Evolutionary conservation across 1,139 yeast species (phyloP), one percentile per base, ranked within the genome.

Genomic region (Taiozyma onychis): DNA sequence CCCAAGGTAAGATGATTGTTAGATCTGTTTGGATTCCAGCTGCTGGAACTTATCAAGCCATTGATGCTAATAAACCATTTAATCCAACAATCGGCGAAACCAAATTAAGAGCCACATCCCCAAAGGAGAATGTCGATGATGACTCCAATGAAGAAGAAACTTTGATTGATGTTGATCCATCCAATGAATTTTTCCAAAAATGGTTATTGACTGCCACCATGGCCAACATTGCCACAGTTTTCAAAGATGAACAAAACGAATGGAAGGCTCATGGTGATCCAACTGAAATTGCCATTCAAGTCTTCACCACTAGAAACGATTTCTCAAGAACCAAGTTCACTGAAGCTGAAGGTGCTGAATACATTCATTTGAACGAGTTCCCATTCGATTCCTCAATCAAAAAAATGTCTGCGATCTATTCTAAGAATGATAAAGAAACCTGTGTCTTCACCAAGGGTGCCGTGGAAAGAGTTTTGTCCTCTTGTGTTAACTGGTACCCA

Each of bases 211-310:
- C 83, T 44, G 88, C 91, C 9, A 76, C 90, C 2, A 67, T 87
- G 58, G 93, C 93, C 37, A 87, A 87, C 60, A 80, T 85, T 62
- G 90, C 95, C 4, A 72, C 74, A 18, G 79, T 86, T 24, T 73
- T 72, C 54, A 67, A 75, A 54, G 67, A 65, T 27, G 68, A 66
- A 10, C 52, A 58, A 16, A 51, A 55, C 13, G 73, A 68, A 44
- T 87, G 95, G 93, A 80, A 79, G 59, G 89, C 88, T 16, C 84
- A 82, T 60, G 95, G 95, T 49, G 95, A 87, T 64, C 90, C 95
- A 39, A 87, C 95, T 3, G 95, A 87, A 68, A 80, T 85, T 61
- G 93, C 95, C 14, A 83, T 87, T 54, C 88, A 86, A 61, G 90
- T 87, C 0, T 85, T 86, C 63, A 76, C 81, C 18, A 69, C 79